phyloP scores from a whole-genome alignment of 345 rosid genomes.

The Alliaria petiolata region DNA sequence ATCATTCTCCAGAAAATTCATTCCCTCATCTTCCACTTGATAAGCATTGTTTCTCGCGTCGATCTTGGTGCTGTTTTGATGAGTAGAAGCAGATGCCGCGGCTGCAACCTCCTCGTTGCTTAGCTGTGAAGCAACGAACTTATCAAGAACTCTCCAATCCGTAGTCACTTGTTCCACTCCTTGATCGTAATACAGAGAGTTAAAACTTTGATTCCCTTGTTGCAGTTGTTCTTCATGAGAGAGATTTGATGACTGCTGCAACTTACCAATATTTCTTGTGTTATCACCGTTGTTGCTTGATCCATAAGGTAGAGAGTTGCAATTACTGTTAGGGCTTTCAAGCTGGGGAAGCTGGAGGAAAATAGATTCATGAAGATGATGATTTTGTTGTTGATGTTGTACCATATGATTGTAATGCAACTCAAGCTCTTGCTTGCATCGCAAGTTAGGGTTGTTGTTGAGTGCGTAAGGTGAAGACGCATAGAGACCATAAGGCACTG shows the following conservation, averaged over 20 bases:
- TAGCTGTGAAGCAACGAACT: conserved; percentile 88
- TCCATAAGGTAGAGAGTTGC: conserved; percentile 40
- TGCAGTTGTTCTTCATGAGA: conserved; percentile 47
- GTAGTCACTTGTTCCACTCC: conserved; percentile 64
- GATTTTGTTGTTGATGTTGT: conserved; percentile 52
- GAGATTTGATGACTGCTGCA: conserved; percentile 50
- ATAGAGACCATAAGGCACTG: conserved; percentile 20
- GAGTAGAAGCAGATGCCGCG: neutral
- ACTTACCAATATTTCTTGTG: conserved; percentile 29
- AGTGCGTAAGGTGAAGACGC: conserved; percentile 30
- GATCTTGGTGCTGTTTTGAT: neutral
- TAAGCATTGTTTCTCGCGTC: conserved; percentile 19
- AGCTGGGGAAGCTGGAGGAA: conserved; percentile 77
- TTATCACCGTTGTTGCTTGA: conserved; percentile 32
- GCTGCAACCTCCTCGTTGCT: conserved; percentile 60
- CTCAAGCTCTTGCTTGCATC: conserved; percentile 73
- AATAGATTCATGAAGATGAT: conserved; percentile 40
- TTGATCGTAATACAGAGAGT: conserved; percentile 44
- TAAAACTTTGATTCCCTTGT: conserved; percentile 42
- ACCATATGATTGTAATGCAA: conserved; percentile 45
- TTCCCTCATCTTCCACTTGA: conserved; percentile 38
- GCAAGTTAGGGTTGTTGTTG: conserved; percentile 6
- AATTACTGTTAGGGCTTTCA: conserved; percentile 57
- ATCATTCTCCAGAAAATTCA: conserved; percentile 34
- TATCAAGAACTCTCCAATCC: conserved; percentile 92